Evolutionary conservation across 305 asterid species (phyloP).

Genomic region (Fraxinus latifolia): DNA sequence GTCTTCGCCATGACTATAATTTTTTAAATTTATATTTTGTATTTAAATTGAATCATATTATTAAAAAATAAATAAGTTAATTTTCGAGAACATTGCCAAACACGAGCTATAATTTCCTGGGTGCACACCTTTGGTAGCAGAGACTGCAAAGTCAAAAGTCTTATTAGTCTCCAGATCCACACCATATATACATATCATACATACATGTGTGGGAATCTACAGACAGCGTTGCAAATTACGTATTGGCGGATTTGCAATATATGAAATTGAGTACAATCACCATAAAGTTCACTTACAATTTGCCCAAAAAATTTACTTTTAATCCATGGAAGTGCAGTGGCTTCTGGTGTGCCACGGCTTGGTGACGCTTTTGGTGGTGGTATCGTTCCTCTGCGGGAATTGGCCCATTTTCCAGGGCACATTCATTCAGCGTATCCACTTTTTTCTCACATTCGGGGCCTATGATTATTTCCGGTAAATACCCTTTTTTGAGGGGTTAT

Average conservation of each 20-base stretch:
- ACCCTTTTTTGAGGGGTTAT: neutral
- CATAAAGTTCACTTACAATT: neutral
- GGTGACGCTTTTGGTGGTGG: conserved; percentile 64
- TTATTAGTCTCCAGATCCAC: neutral
- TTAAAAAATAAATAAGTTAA: too few species aligned
- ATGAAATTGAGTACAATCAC: neutral
- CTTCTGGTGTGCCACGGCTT: conserved; percentile 76
- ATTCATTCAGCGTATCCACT: conserved; percentile 66
- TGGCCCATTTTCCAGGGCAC: conserved; percentile 96
- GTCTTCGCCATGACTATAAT: neutral
- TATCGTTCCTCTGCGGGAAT: conserved; percentile 88
- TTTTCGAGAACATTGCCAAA: too few species aligned
- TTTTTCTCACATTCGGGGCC: conserved; percentile 82
- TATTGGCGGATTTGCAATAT: neutral
- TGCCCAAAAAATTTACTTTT: neutral
- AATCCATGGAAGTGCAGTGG: conserved; percentile 70
- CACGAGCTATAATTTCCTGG: neutral
- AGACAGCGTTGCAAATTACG: neutral
- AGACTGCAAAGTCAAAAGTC: neutral
- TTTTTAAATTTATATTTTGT: neutral
- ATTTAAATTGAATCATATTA: too few species aligned
- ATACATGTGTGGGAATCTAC: neutral
- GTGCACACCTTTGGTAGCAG: neutral
- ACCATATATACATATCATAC: neutral
- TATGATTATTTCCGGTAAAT: conserved; percentile 71